Evolutionary conservation across 176 grass and related monocot genomes (phyloP).

Genomic region (Otatea glauca): DNA sequence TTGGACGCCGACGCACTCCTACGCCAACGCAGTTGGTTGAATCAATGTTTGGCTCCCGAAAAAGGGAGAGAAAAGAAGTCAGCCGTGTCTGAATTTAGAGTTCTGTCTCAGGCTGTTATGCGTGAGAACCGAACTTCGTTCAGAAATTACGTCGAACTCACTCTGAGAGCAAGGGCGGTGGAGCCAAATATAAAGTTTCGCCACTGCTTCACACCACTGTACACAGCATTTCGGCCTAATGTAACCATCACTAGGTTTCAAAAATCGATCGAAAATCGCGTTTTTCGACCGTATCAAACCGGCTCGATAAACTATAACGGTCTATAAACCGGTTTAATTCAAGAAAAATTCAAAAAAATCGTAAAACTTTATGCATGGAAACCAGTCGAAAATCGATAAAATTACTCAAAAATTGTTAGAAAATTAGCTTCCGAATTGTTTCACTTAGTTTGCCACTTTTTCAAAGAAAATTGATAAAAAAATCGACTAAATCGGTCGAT

Average conservation of each 20-base stretch:
- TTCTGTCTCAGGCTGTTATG: background rate
- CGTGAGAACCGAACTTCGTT: constrained; percentile 26
- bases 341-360: no score
- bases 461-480: no score
- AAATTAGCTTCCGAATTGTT: no score
- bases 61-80: background rate
- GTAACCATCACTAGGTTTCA: background rate
- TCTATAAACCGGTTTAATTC: no score
- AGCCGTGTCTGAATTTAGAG: constrained; percentile 7
- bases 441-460: no score
- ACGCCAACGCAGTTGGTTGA: background rate
- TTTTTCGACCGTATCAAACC: no score
- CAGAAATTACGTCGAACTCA: background rate
- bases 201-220: background rate
- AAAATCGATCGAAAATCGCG: no score
- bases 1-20: background rate
- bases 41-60: constrained; percentile 22
- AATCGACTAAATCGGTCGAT: no score
- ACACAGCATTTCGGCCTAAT: background rate
- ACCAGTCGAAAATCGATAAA: no score
- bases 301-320: no score
- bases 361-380: no score
- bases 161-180: background rate
- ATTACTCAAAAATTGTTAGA: no score
- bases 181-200: background rate